Evolutionary conservation across 2,329 filamentous ascomycete species (phyloP).

Genomic region (Drechslera avenae): DNA sequence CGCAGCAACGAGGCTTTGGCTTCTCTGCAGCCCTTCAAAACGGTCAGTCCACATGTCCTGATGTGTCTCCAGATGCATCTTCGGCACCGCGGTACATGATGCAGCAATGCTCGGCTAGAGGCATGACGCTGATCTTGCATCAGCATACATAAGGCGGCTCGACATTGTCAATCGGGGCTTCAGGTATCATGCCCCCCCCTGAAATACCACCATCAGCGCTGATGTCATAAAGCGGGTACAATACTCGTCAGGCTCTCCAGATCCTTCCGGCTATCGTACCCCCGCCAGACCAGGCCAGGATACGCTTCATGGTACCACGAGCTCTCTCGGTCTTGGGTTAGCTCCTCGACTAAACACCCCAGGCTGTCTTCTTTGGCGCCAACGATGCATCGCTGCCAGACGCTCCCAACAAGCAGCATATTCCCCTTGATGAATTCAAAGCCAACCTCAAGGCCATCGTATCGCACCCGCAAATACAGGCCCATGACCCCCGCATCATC

Average conservation of each 20-base stretch:
- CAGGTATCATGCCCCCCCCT: constrained; percentile 48
- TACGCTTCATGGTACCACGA: constrained; percentile 67
- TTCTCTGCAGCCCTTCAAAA: constrained; percentile 74
- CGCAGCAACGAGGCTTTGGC: constrained; percentile 69
- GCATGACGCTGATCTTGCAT: constrained; percentile 10
- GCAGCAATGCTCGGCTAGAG: not conserved
- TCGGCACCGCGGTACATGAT: too few relatives aligned
- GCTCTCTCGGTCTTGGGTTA: not conserved
- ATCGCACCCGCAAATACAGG: constrained; percentile 69
- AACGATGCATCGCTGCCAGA: constrained; percentile 81
- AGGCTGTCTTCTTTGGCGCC: constrained; percentile 84
- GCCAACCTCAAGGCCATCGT: constrained; percentile 74
- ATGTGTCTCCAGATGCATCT: not conserved
- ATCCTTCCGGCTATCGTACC: constrained; percentile 74
- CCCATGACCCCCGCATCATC: constrained; percentile 74
- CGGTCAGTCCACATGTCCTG: constrained; percentile 55
- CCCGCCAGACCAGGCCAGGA: constrained; percentile 62
- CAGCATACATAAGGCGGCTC: constrained; percentile 75
- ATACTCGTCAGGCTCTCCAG: constrained; percentile 73
- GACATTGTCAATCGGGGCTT: constrained; percentile 91
- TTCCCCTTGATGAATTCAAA: constrained; percentile 76
- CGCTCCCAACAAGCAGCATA: constrained; percentile 70
- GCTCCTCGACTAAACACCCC: constrained; percentile 13
- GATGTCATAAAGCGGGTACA: constrained; percentile 69
- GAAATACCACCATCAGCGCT: constrained; percentile 3